Evolutionary conservation across 441 rosid species (phyloP), one percentile per base, ranked within the genome.

Genomic region (Theobroma grandiflorum): DNA sequence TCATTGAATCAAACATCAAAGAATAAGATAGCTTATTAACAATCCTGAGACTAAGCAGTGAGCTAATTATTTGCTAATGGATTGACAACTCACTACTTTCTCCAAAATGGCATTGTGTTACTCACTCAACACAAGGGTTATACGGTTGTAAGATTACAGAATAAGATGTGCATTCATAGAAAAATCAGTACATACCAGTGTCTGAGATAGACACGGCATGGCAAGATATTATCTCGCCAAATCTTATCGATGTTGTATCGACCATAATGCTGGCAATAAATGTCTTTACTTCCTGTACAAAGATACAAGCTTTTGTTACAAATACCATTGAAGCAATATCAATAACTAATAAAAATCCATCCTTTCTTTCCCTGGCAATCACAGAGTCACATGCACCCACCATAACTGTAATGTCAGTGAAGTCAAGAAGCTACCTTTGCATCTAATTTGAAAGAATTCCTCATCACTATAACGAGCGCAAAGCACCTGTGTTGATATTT

Each of bases 141-240:
- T 43, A 14, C 35, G 14, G 11, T 31, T 59, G 15, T n/a, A 67
- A 15, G 59, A 49, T 42, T 49, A 50, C 4, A 37, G 9, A 31
- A 26, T 14, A 10, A 22, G 4, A 72, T 0, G 0, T 4, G 61
- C 65, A 20, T 55, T 38, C 10, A 58, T 18, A 31, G 11, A 62
- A 37, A 45, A 72, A 43, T 35, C 14, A 82, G 72, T 42, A 71
- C 85, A 75, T 85, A 95, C 98, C 97, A 95, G 78, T 97, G 99
- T 68, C 98, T 90, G 77, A 97, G 94, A 85, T 97, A 97, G 77
- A 89, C 82, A 64, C 97, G 98, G 55, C 98, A 97, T 81, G 98
- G 98, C 66, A 95, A 89, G 81, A 93, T 86, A 70, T 94, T 98
- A 75, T 94, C 98, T 45, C 91, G 85, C 98, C 98, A 96, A 80